Evolutionary conservation across 2,329 filamentous ascomycete genomes (phyloP).

Genomic region (Diaporthe sp.): DNA sequence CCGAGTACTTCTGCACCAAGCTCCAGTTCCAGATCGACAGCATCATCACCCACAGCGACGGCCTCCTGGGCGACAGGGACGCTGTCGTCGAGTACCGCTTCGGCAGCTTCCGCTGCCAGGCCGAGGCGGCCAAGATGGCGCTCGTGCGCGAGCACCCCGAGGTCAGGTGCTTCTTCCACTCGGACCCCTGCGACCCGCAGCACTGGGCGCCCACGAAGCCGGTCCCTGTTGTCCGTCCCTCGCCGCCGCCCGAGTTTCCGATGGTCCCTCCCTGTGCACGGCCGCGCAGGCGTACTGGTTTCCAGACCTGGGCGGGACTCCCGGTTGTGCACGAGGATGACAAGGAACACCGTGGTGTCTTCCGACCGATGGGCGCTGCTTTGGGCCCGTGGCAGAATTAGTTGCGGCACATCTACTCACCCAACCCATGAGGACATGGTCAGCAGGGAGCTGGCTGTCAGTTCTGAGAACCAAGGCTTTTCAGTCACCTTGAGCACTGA

Average conservation of each 20-base stretch:
- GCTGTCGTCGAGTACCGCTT: conserved; percentile 65
- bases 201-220: background rate
- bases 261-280: background rate
- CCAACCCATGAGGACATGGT: background rate
- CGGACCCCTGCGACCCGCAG: conserved; percentile 41
- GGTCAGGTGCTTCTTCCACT: conserved; percentile 43
- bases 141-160: conserved; percentile 45
- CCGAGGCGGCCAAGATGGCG: conserved; percentile 59
- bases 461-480: background rate
- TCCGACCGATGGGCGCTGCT: background rate
- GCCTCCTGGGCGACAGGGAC: conserved; percentile 41
- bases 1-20: conserved; percentile 55
- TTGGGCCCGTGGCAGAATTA: background rate
- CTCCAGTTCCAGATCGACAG: conserved; percentile 64
- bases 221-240: background rate
- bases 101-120: conserved; percentile 68
- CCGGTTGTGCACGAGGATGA: background rate
- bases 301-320: background rate
- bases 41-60: conserved; percentile 48
- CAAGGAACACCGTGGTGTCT: background rate
- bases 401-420: background rate
- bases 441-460: background rate
- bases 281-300: background rate
- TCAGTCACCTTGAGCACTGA: too few relatives aligned
- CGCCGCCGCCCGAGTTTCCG: background rate